A percentile compares a stretch with the other conserved stretches of the same genome.
These are phyloP conservation scores for Aureobasidium mangrovei DNA, from an alignment of 2,329 filamentous ascomycete species.

Conservation along the genomic window DNA sequence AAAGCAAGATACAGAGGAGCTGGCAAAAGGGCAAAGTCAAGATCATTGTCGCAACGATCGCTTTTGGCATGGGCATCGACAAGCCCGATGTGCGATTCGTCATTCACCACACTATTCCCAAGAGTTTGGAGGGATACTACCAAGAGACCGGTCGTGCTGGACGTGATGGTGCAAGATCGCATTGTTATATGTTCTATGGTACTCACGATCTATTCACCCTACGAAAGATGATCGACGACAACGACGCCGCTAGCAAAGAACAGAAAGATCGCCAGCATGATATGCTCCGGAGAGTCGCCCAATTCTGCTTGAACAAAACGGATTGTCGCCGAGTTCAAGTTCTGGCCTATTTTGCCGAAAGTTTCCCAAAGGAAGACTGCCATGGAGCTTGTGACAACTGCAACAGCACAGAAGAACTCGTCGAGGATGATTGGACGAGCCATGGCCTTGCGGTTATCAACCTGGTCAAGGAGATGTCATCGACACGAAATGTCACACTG, in stretches of 20 bases:
- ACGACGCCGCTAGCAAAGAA: conserved; percentile 58
- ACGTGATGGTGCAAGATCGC: conserved; percentile 76
- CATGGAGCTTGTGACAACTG: conserved; percentile 81
- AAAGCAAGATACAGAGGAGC: conserved; percentile 60
- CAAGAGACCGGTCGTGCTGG: conserved; percentile 95
- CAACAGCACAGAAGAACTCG: conserved; percentile 60
- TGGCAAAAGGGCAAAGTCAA: conserved; percentile 78
- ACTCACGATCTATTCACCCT: conserved; percentile 68
- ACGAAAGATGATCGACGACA: conserved; percentile 73
- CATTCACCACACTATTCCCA: conserved; percentile 85
- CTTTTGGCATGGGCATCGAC: conserved; percentile 99
- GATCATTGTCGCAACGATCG: conserved; percentile 95
- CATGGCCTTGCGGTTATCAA: conserved; percentile 63
- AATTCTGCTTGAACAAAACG: conserved; percentile 80
- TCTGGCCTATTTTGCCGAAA: conserved; percentile 87
- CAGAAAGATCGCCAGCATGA: conserved; percentile 76
- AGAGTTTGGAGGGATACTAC: conserved; percentile 95
- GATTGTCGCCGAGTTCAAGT: conserved; percentile 86
- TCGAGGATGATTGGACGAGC: conserved; percentile 66
- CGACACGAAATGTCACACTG: conserved; percentile 52
- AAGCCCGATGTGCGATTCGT: conserved; percentile 95
- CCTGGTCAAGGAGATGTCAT: conserved; percentile 52
- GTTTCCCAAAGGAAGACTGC: conserved; percentile 65
- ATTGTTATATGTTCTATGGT: conserved; percentile 83
- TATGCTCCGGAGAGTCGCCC: conserved; percentile 77